These are phyloP conservation scores for Leptographium lundbergii DNA, from an alignment of 2,329 filamentous ascomycete genomes.

Conservation along the genomic window DNA sequence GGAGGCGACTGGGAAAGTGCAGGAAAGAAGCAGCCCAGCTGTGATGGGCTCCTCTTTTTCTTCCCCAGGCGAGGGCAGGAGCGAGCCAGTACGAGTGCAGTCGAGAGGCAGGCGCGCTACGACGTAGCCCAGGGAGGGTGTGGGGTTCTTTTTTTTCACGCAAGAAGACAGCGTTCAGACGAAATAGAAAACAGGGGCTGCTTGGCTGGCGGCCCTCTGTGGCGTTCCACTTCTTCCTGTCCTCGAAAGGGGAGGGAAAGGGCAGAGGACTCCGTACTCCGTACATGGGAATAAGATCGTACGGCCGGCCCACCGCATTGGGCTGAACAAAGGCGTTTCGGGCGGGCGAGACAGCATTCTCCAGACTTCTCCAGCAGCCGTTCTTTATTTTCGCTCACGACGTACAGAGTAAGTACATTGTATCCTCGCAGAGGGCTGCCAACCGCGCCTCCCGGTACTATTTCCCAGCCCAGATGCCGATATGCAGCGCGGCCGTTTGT, in stretches of 20 bases:
- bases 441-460: too few relatives aligned
- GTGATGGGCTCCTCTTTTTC: not conserved
- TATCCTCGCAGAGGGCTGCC: too few relatives aligned
- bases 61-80: not conserved
- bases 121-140: not conserved
- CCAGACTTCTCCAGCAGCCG: not conserved
- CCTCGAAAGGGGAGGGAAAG: not conserved
- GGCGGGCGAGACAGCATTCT: not conserved
- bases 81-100: not conserved
- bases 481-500: not conserved
- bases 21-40: not conserved
- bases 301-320: not conserved
- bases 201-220: not conserved
- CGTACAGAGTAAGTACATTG: too few relatives aligned
- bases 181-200: not conserved
- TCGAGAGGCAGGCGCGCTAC: not conserved
- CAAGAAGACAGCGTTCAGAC: not conserved
- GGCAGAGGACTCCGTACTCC: too few relatives aligned
- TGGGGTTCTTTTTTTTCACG: not conserved
- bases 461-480: too few relatives aligned
- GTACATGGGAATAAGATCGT: not conserved
- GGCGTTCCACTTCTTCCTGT: not conserved
- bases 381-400: too few relatives aligned
- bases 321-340: not conserved
- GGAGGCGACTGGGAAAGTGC: not conserved